Evolutionary conservation across 75 land plant genomes (phyloP).

Genomic region (Cupressus sempervirens): DNA sequence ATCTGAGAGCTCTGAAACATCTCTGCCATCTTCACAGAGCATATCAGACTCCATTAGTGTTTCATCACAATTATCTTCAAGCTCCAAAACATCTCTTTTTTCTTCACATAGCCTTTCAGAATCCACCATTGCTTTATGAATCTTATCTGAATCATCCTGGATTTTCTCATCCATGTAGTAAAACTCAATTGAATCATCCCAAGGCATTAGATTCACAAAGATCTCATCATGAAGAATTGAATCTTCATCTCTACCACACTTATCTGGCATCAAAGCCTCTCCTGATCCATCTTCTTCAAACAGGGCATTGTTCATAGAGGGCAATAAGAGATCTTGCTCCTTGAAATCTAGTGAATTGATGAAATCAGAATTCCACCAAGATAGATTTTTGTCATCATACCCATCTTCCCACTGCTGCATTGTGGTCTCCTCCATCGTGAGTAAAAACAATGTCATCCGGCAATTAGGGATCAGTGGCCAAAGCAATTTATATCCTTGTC

Average conservation of each 20-base stretch:
- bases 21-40: not conserved
- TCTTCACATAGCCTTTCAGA: not conserved
- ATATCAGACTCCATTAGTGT: not conserved
- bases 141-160: not conserved
- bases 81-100: too few species aligned
- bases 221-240: not conserved
- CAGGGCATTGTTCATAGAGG: not conserved
- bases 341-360: not conserved
- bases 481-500: not conserved
- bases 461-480: not conserved
- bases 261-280: not conserved
- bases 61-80: not conserved
- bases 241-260: not conserved
- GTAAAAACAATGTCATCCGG: too few species aligned
- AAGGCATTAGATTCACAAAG: not conserved
- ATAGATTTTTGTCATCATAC: not conserved
- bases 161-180: not conserved
- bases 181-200: not conserved
- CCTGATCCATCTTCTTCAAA: not conserved
- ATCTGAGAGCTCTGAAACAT: too few species aligned
- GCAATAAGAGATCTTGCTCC: not conserved
- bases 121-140: not conserved
- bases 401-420: not conserved
- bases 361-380: not conserved
- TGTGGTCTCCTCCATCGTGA: not conserved